Base-by-base conservation (phyloP, 768 basidiomycete species). In the Gloeostereum incarnatum region DNA sequence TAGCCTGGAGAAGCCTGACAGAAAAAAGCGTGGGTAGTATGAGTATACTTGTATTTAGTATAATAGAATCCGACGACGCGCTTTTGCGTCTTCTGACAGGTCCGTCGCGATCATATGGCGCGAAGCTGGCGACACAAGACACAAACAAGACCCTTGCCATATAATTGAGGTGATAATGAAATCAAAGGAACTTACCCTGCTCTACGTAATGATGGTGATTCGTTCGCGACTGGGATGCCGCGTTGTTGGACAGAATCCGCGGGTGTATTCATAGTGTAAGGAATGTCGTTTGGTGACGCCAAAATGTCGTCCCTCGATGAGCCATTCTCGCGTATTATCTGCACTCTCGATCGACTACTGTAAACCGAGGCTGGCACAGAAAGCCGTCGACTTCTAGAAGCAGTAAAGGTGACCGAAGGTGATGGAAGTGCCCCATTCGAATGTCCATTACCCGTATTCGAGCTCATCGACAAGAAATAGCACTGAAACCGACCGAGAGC, bases 1-100 rank as follows among this genome's bases (percentile, higher is more conserved):
- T 65, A 13, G 75, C 61, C 48, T 78, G 78, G 13, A 82, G 63
- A 43, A 81, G 60, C 20, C 79, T 81, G 41, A 21, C 35, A 29
- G 31, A 16, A 31, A 38, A 46, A 25, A 45, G 35, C 19, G 34
- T 40, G 31, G 32, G 42, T 24, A 46, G 43, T 40, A 24, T 36
- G 36, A 44, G 24, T 32, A 27, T 29, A 13, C 10, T 32, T 43
- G 23, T 6, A 35, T 11, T n/a, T n/a, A n/a, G n/a, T n/a, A n/a
- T n/a, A n/a, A n/a, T n/a, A n/a, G 33, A 29, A 30, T 26, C 25
- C 29, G 16, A 29, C 9, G 26, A 8, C 14, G 26, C 26, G 26
- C 26, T 14, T 8, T 29, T 29, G 25, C 29, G 30, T 31, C 35
- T 35, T 42, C 31, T 35, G 31, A 38, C 29, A 21, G 27, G 31